Conservation (phyloP, 495 filamentous ascomycete species). For the Daldinia decipiens region DNA sequence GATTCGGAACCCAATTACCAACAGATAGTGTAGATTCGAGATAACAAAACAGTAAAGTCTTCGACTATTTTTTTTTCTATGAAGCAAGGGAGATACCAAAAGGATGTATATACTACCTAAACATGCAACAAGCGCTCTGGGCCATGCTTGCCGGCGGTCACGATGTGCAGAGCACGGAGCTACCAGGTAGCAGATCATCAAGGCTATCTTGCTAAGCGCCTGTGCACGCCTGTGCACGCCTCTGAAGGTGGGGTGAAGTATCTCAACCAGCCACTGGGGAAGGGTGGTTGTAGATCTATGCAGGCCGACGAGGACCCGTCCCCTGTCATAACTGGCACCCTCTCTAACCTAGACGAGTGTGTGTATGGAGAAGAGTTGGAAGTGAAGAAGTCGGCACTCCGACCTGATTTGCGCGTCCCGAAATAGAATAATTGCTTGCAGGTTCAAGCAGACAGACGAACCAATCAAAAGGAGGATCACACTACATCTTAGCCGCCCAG, state of each 20-base stretch:
- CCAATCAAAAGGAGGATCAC: slow-evolving; percentile 43
- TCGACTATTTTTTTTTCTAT: slow-evolving; percentile 23
- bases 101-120: slow-evolving; percentile 40
- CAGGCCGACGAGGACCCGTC: slow-evolving; percentile 24
- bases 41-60: slow-evolving; percentile 27
- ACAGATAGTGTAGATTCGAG: slow-evolving; percentile 21
- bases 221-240: slow-evolving; percentile 38
- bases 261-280: slow-evolving; percentile 43
- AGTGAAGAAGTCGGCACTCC: slow-evolving; percentile 10
- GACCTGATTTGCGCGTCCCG: slow-evolving; percentile 38
- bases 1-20: slow-evolving; percentile 21
- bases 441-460: slow-evolving; percentile 17
- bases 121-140: slow-evolving; percentile 39
- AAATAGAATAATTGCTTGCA: slow-evolving; percentile 45
- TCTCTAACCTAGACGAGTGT: slow-evolving; percentile 29
- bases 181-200: slow-evolving; percentile 27
- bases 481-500: slow-evolving; percentile 46
- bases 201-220: slow-evolving; percentile 46
- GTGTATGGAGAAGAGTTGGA: slow-evolving; percentile 30
- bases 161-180: slow-evolving; percentile 36
- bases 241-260: slow-evolving; percentile 40
- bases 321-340: slow-evolving; percentile 17
- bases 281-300: slow-evolving; percentile 18
- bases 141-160: slow-evolving; percentile 20
- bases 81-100: slow-evolving; percentile 32